Evolutionary conservation across 192 early-diverging fungal species (phyloP).

Genomic region (Chytriomyces hyalinus): DNA sequence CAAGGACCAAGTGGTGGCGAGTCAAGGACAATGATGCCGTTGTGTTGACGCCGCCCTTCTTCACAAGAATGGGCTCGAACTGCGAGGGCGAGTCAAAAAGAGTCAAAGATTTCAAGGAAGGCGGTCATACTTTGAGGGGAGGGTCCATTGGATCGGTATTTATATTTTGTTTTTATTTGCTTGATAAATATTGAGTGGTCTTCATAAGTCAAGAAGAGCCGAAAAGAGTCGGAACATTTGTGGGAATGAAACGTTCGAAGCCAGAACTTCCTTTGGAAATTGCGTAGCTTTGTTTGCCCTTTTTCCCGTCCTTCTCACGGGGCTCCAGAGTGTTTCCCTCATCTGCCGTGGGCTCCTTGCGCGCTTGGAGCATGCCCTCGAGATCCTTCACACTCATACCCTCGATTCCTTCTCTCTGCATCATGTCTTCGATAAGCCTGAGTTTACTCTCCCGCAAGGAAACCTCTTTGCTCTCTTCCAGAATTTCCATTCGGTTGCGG

Average conservation of each 20-base stretch:
- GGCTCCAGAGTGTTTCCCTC: not conserved
- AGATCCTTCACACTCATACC: constrained; percentile 18
- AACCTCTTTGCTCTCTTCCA: not conserved
- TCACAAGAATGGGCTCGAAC: constrained; percentile 17
- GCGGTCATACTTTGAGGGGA: not conserved
- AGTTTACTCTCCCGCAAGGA: not conserved
- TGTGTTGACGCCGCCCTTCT: not conserved
- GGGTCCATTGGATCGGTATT: not conserved
- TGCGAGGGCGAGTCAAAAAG: not conserved
- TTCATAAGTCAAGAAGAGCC: not conserved
- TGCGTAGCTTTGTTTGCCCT: constrained; percentile 2
- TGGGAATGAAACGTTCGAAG: constrained; percentile 22
- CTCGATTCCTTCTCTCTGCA: constrained; percentile 6
- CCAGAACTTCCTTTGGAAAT: constrained; percentile 24
- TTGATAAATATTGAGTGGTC: no score
- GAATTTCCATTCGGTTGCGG: constrained; percentile 2
- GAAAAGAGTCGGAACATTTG: not conserved
- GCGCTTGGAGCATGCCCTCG: constrained; percentile 5
- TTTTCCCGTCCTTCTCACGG: not conserved
- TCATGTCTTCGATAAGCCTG: constrained; percentile 8
- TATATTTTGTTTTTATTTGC: no score
- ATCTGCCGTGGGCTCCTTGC: not conserved
- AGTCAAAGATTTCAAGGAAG: no score
- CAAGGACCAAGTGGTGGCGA: constrained; percentile 19
- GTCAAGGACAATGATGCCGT: constrained; percentile 17